These are phyloP conservation scores for Lizonia empirigonia DNA, from an alignment of 2,329 filamentous ascomycete genomes.

Conservation along the genomic window DNA sequence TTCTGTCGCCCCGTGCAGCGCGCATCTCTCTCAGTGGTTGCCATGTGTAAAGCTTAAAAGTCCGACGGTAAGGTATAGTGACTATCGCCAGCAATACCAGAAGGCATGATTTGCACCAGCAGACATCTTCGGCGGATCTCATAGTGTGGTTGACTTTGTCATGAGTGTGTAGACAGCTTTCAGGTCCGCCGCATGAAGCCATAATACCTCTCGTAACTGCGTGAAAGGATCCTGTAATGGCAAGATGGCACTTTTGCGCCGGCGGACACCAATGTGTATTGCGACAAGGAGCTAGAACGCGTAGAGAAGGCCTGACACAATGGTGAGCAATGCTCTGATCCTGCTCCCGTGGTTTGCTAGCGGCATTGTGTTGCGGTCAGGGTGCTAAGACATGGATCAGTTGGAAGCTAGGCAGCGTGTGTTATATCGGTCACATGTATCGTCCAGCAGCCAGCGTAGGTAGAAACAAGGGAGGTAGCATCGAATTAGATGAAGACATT, in stretches of 20 bases:
- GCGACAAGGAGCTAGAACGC: background rate
- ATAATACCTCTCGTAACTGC: background rate
- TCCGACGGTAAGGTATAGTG: conserved; percentile 36
- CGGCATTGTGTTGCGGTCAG: conserved; percentile 12
- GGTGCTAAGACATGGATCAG: conserved; percentile 12
- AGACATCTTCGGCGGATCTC: background rate
- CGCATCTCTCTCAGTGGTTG: conserved; percentile 31
- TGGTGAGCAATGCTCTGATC: conserved; percentile 2
- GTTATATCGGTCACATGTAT: conserved; percentile 5
- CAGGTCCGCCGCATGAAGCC: conserved; percentile 2
- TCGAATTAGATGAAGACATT: no score
- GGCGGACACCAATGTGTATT: conserved; percentile 4
- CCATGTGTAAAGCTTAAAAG: conserved; percentile 42
- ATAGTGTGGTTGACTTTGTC: background rate
- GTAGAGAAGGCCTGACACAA: conserved; percentile 2
- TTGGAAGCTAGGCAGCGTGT: conserved; percentile 5
- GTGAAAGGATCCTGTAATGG: conserved; percentile 3
- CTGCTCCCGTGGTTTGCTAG: background rate
- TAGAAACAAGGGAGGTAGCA: background rate
- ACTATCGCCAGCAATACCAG: conserved; percentile 17
- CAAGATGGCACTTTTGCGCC: background rate
- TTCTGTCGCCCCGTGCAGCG: conserved; percentile 25
- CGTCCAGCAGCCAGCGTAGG: background rate
- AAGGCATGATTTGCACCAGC: conserved; percentile 1
- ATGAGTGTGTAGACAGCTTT: background rate